phyloP scores from a whole-genome alignment of 805 yeast genomes.

The Monosporozyma unispora region DNA sequence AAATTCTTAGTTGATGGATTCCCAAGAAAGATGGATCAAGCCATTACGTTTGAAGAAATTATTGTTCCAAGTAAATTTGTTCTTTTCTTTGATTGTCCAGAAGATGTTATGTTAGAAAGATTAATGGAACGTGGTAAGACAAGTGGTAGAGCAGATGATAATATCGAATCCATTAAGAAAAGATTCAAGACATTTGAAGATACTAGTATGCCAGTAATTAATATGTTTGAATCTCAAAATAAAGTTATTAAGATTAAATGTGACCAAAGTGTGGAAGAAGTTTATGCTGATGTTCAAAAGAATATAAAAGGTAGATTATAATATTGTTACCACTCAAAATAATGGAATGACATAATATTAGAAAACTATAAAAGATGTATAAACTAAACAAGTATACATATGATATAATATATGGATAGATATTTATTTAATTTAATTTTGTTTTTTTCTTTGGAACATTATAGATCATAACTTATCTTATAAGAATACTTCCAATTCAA shows the following conservation, averaged over 20 bases:
- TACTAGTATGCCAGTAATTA: constrained; percentile 90
- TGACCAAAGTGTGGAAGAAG: constrained; percentile 71
- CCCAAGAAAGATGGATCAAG: constrained; percentile 98
- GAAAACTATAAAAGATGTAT: neutral
- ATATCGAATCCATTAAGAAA: constrained; percentile 80
- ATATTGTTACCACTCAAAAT: neutral
- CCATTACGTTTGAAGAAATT: constrained; percentile 77
- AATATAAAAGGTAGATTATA: constrained; percentile 44
- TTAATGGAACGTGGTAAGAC: constrained; percentile 88
- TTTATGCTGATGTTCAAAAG: constrained; percentile 56
- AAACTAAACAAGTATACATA: neutral
- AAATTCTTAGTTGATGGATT: constrained; percentile 88
- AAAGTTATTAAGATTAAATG: constrained; percentile 75
- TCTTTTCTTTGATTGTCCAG: constrained; percentile 75
- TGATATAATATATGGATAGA: neutral
- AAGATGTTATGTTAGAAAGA: constrained; percentile 72
- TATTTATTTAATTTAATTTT: neutral
- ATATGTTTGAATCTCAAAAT: constrained; percentile 61
- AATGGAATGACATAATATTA: no score
- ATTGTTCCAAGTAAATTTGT: constrained; percentile 64
- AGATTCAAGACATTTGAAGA: constrained; percentile 80
- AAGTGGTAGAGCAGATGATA: constrained; percentile 90
- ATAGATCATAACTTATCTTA: neutral
- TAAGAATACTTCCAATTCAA: no score
- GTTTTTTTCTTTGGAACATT: neutral